Conservation (phyloP, 306 rosid species). For the Cercis canadensis region DNA sequence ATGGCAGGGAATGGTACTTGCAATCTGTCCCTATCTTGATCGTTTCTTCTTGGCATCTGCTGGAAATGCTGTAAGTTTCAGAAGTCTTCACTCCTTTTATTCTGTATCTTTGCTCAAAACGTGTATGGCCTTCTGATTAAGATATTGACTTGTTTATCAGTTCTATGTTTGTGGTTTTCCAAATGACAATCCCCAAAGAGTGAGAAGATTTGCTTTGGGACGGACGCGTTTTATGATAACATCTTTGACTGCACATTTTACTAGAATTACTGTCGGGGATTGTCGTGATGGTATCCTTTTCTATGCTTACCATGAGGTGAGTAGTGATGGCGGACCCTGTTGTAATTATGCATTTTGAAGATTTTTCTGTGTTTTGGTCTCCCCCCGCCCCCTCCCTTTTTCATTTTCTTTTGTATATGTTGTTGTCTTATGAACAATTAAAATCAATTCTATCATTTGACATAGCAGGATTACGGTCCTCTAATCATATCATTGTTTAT, state of each 20-base stretch:
- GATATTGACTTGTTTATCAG: slow-evolving; percentile 58
- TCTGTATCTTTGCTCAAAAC: not conserved
- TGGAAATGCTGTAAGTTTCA: slow-evolving; percentile 77
- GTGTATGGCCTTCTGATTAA: slow-evolving; percentile 31
- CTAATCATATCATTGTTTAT: slow-evolving; percentile 28
- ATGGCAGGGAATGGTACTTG: slow-evolving; percentile 83
- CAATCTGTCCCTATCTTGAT: slow-evolving; percentile 90
- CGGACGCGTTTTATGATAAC: slow-evolving; percentile 76
- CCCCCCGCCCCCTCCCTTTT: not conserved
- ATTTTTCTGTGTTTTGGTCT: not conserved
- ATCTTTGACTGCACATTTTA: slow-evolving; percentile 78
- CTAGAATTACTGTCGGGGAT: slow-evolving; percentile 94
- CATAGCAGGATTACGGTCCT: slow-evolving; percentile 19
- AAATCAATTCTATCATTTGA: slow-evolving; percentile 27
- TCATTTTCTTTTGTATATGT: slow-evolving; percentile 25
- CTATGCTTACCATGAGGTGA: slow-evolving; percentile 84
- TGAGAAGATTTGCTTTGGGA: slow-evolving; percentile 68
- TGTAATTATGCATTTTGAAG: not conserved
- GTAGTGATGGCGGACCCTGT: slow-evolving; percentile 33
- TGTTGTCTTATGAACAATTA: slow-evolving; percentile 16
- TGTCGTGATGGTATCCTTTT: slow-evolving; percentile 91
- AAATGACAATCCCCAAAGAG: slow-evolving; percentile 72
- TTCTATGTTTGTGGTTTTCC: slow-evolving; percentile 88
- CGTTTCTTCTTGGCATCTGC: slow-evolving; percentile 93
- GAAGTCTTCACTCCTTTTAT: slow-evolving; percentile 22